Base-by-base conservation (phyloP, 345 rosid genomes). In the Cardamine resedifolia region DNA sequence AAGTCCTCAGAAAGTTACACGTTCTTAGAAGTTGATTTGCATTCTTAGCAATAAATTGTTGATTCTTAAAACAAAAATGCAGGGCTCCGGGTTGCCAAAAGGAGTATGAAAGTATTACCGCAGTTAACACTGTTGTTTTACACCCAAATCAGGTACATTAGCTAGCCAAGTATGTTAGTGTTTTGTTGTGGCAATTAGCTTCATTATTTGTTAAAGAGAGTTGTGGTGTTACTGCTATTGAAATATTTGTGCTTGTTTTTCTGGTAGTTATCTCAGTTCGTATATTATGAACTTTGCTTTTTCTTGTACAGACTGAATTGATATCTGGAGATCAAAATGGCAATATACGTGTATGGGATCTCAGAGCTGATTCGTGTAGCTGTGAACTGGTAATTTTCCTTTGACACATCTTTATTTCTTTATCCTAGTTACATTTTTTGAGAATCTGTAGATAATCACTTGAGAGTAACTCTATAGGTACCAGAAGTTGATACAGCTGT, bases 271-370 rank as follows among this genome's bases (percentile, higher is more conserved):
- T 47, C 30, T 65, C 55, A 31, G 49, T 47, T 64, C 6, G 9
- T 19, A 43, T 57, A n/a, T 43, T 5, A 10, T 23, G 47, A 67
- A 12, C 9, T 16, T 26, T 51, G 30, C 18, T 14, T 23, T 33
- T 11, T 7, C 3, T 67, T 73, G 31, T 85, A 69, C 83, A 93
- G 98, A 93, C 97, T 10, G 97, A 90, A 58, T 76, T 93, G 79
- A 94, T 91, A 83, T 91, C 95, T 55, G 98, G 98, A 24, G 98
- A 94, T 79, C 98, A 94, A 76, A 91, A 91, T 65, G 97, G 96
- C 31, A 91, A 94, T 81, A 91, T 94, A 41, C 93, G 95, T 53
- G 98, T 94, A 41, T 89, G 98, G 98, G 98, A 94, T 80, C 83
- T 94, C 81, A 89, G 92, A 49, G 98, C 98, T 52, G 85, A 94